phyloP scores from a whole-genome alignment of 441 rosid genomes.

The Biscutella laevigata region DNA sequence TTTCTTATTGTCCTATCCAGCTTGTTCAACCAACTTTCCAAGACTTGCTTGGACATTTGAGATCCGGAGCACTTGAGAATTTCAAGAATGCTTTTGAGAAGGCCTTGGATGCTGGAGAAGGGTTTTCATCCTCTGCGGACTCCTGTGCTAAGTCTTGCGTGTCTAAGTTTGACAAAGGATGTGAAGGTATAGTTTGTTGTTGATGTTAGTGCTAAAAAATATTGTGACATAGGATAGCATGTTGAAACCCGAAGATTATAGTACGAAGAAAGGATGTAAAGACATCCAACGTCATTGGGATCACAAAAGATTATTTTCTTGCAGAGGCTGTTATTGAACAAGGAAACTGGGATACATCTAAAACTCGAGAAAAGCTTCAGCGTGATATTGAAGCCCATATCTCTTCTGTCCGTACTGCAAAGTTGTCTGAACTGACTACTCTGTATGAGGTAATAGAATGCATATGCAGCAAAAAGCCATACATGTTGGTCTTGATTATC shows the following conservation, averaged over 20 bases:
- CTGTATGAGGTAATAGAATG: slow-evolving; percentile 49
- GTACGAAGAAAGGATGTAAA: neutral
- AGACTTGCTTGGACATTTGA: slow-evolving; percentile 61
- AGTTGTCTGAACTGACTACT: slow-evolving; percentile 67
- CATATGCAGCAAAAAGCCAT: slow-evolving; percentile 6
- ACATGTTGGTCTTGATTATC: slow-evolving; percentile 5
- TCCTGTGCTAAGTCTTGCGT: slow-evolving; percentile 41
- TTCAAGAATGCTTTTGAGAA: slow-evolving; percentile 66
- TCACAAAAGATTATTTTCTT: slow-evolving; percentile 13
- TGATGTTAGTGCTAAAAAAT: neutral
- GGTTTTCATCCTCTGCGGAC: slow-evolving; percentile 52
- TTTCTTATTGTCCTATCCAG: slow-evolving; percentile 32
- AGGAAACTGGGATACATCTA: slow-evolving; percentile 81
- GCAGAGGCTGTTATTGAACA: slow-evolving; percentile 76
- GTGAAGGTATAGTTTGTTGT: slow-evolving; percentile 44
- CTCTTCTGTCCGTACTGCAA: slow-evolving; percentile 63
- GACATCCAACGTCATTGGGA: neutral
- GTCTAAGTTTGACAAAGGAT: slow-evolving; percentile 54
- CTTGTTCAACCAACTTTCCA: slow-evolving; percentile 84
- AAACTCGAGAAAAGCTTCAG: slow-evolving; percentile 59
- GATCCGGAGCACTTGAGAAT: slow-evolving; percentile 54
- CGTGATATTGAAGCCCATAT: slow-evolving; percentile 79
- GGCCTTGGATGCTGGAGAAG: slow-evolving; percentile 62
- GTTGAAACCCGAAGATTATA: slow-evolving; percentile 7
- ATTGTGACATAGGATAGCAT: slow-evolving; percentile 1